Base-by-base conservation (phyloP, 1,284 basidiomycete genomes). In the Caloboletus inedulis region DNA sequence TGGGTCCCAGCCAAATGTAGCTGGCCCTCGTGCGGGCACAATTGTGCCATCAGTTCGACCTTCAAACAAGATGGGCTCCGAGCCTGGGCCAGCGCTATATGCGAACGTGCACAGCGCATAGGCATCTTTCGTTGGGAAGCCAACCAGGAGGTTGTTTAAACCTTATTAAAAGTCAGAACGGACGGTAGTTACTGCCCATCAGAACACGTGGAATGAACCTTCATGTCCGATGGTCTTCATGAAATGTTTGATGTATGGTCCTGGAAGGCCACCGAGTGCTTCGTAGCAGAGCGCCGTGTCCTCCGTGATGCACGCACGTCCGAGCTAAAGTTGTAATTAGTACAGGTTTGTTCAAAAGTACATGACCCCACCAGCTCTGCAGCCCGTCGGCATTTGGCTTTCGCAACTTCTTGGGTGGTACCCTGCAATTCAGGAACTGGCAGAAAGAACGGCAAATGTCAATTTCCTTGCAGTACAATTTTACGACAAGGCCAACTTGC, bases 191-290 rank as follows among this genome's bases (percentile, higher is more conserved):
- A 7, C 21, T 4, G 30, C 4, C 19, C 79, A 82, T 49, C 48
- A 39, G 33, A 37, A 21, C 43, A 4, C 41, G 31, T 19, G 19
- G 14, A 42, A 47, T 56, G 35, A 35, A 69, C 66, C 66, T 60
- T 90, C 85, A 62, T 93, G 89, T 1, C 94, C 94, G 4, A 97
- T 71, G 19, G 78, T 79, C 46, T 77, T 77, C 62, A 96, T 73
- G 69, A 98, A 98, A 64, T 93, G 80, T 66, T 99, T 99, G 78
- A 99, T 97, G 72, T 98, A 99, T 0, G 95, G 94, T 0, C 96
- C 97, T 2, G 96, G 96, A 7, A 99, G 81, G 0, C 93, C 95
- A 36, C 85, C 82, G 33, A 98, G 75, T 0, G 95, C 94, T 59
- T 87, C 83, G 66, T 94, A 98, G 63, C 88, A 91, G 5, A 99